These are phyloP conservation scores for Immersiella caudata DNA, from an alignment of 495 filamentous ascomycete species.

Conservation along the genomic window DNA sequence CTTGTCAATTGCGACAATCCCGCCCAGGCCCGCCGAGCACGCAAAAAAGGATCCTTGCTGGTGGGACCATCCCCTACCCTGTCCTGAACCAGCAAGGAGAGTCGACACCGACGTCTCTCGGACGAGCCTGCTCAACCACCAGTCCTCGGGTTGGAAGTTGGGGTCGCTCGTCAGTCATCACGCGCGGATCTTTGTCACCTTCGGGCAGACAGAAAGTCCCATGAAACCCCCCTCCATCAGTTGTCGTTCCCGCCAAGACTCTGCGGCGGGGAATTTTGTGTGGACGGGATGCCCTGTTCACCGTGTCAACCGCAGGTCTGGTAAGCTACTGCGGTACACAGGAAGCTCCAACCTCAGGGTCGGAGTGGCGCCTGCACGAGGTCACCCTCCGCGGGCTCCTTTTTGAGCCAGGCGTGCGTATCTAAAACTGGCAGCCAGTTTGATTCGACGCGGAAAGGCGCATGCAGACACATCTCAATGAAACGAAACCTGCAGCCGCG, in stretches of 20 bases:
- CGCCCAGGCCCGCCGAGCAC: conserved; percentile 24
- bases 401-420: background rate
- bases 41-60: conserved; percentile 33
- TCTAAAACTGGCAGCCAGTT: background rate
- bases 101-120: background rate
- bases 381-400: background rate
- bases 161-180: background rate
- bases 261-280: background rate
- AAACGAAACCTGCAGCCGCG: conserved; percentile 4
- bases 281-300: background rate
- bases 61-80: conserved; percentile 21
- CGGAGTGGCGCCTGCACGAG: conserved; percentile 25
- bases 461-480: background rate
- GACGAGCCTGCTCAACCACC: background rate
- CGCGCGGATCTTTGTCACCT: background rate
- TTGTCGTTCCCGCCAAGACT: background rate
- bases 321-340: conserved; percentile 14
- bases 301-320: conserved; percentile 26
- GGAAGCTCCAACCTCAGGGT: conserved; percentile 23
- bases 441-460: conserved; percentile 10
- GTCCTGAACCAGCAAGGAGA: background rate
- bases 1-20: conserved; percentile 34
- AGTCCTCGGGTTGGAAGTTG: background rate
- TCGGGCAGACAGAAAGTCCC: background rate
- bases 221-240: background rate